Evolutionary conservation across 805 yeast genomes (phyloP).

Genomic region (Suhomyces faveliae): DNA sequence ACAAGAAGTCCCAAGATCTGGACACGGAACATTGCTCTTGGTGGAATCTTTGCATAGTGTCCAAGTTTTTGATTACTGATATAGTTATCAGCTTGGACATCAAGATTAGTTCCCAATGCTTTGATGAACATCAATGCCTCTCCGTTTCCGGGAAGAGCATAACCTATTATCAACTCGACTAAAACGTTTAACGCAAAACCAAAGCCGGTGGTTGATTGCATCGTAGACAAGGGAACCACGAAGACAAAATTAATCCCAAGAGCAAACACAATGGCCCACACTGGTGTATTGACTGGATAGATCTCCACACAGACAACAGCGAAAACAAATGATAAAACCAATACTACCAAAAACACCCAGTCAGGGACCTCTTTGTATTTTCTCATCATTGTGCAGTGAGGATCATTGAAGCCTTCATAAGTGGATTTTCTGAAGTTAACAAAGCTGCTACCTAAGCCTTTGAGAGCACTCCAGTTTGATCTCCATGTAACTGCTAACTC

Average conservation of each 20-base stretch:
- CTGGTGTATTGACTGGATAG: constrained; percentile 50
- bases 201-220: constrained; percentile 16
- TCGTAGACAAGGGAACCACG: constrained; percentile 24
- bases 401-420: constrained; percentile 34
- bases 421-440: constrained; percentile 21
- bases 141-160: constrained; percentile 27
- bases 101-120: constrained; percentile 26
- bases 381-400: constrained; percentile 33
- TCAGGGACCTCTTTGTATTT: constrained; percentile 36
- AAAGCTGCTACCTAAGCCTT: constrained; percentile 13
- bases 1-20: constrained; percentile 27
- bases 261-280: constrained; percentile 58
- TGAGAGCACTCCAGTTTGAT: constrained; percentile 12
- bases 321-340: constrained; percentile 18
- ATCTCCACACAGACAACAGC: constrained; percentile 30
- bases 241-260: constrained; percentile 50
- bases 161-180: constrained; percentile 23
- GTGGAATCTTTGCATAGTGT: constrained; percentile 21
- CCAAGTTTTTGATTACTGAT: constrained; percentile 38
- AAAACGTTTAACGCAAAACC: constrained; percentile 15
- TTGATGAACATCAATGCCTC: constrained; percentile 21
- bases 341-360: constrained; percentile 25
- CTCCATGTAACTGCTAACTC: constrained; percentile 13
- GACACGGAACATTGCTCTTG: constrained; percentile 19
- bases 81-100: constrained; percentile 29